Conservation (phyloP, 805 yeast species). For the Lipomyces japonicus region DNA sequence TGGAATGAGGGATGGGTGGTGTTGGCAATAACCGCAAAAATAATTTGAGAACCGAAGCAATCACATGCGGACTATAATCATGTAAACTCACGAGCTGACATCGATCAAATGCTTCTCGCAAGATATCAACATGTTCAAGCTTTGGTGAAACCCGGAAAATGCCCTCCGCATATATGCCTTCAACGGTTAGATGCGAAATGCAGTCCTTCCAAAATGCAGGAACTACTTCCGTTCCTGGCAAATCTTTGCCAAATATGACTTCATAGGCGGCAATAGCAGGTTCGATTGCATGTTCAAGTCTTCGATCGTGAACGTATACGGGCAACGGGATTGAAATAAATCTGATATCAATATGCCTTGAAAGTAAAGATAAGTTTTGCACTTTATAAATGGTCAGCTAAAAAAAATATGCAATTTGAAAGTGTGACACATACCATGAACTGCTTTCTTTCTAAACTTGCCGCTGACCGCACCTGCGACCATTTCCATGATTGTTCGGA, state of each 20-base stretch:
- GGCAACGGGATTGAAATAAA: slow-evolving; percentile 68
- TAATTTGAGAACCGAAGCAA: slow-evolving; percentile 45
- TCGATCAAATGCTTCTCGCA: slow-evolving; percentile 41
- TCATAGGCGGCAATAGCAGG: slow-evolving; percentile 39
- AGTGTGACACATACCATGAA: slow-evolving; percentile 43
- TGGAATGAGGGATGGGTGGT: slow-evolving; percentile 48
- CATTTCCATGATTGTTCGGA: slow-evolving; percentile 70
- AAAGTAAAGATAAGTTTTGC: slow-evolving; percentile 47
- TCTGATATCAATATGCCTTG: slow-evolving; percentile 67
- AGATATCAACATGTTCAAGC: slow-evolving; percentile 31
- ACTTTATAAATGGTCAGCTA: slow-evolving; percentile 8
- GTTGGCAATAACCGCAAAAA: slow-evolving; percentile 50
- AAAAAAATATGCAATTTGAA: not conserved
- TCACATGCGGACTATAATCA: slow-evolving; percentile 55
- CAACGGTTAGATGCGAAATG: slow-evolving; percentile 30
- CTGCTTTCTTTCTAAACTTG: slow-evolving; percentile 44
- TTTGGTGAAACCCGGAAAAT: slow-evolving; percentile 30
- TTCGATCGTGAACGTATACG: slow-evolving; percentile 65
- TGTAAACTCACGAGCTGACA: slow-evolving; percentile 52
- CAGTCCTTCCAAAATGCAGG: slow-evolving; percentile 35
- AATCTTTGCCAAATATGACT: slow-evolving; percentile 36
- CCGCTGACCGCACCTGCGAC: slow-evolving; percentile 58
- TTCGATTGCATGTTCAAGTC: slow-evolving; percentile 48
- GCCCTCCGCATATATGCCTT: slow-evolving; percentile 27
- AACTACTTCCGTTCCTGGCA: slow-evolving; percentile 33